These are phyloP conservation scores for Arabidopsis suecica DNA, from an alignment of 345 rosid genomes.

Conservation along the genomic window DNA sequence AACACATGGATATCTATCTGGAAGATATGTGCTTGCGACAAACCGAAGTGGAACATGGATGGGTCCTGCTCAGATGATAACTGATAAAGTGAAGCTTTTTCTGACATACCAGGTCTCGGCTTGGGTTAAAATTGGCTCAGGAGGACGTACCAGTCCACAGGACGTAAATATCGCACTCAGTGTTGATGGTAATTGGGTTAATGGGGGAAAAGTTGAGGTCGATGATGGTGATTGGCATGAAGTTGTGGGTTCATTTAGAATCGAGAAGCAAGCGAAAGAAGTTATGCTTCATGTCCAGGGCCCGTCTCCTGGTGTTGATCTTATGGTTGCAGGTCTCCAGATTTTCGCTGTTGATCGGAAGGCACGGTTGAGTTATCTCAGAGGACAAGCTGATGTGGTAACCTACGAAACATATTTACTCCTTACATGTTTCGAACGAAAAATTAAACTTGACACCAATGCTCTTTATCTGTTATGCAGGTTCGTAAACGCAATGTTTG, in stretches of 20 bases:
- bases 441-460: not conserved
- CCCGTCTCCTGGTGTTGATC: constrained; percentile 75
- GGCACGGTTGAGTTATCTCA: constrained; percentile 66
- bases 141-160: constrained; percentile 61
- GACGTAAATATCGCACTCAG: constrained; percentile 84
- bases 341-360: constrained; percentile 73
- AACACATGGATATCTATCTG: constrained; percentile 69
- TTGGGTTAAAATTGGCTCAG: constrained; percentile 78
- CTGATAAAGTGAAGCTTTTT: constrained; percentile 74
- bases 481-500: constrained; percentile 79
- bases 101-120: constrained; percentile 92
- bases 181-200: constrained; percentile 90
- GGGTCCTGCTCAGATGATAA: constrained; percentile 97
- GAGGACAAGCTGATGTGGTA: constrained; percentile 73
- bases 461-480: constrained; percentile 51
- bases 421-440: not conserved
- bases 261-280: constrained; percentile 81
- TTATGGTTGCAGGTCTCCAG: constrained; percentile 86
- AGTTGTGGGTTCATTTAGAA: constrained; percentile 86
- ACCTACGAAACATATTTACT: constrained; percentile 8
- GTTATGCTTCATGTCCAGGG: constrained; percentile 90
- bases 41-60: constrained; percentile 88
- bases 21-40: constrained; percentile 70
- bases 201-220: constrained; percentile 89
- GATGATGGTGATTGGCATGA: constrained; percentile 83